phyloP scores from a whole-genome alignment of 2,329 filamentous ascomycete genomes.

The Elsinoe ampelina region DNA sequence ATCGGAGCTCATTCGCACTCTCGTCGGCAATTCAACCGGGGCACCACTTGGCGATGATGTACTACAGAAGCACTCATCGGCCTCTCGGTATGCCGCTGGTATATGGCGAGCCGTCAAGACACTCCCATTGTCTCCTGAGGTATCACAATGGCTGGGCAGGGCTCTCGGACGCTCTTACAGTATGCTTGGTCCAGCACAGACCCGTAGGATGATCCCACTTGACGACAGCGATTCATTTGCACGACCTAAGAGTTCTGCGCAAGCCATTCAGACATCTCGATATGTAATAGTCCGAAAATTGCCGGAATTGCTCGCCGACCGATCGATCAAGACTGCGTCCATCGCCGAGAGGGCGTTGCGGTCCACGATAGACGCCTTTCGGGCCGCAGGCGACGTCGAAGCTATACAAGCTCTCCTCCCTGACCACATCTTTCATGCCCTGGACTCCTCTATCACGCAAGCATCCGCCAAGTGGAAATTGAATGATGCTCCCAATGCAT shows the following conservation, averaged over 20 bases:
- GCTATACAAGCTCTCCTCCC: slow-evolving; percentile 63
- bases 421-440: neutral
- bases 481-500: neutral
- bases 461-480: too few relatives aligned
- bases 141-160: slow-evolving; percentile 75
- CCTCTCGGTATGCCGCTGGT: slow-evolving; percentile 46
- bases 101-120: slow-evolving; percentile 49
- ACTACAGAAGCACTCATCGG: slow-evolving; percentile 17
- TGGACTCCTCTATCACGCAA: neutral
- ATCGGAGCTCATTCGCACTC: slow-evolving; percentile 58
- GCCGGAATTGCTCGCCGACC: neutral
- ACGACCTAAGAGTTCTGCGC: neutral
- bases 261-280: neutral
- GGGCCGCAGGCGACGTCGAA: neutral
- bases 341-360: neutral
- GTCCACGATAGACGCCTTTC: neutral
- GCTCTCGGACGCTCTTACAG: slow-evolving; percentile 62
- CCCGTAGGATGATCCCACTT: neutral
- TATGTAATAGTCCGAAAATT: neutral
- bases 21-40: slow-evolving; percentile 31
- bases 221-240: neutral
- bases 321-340: neutral
- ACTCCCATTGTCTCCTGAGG: slow-evolving; percentile 39
- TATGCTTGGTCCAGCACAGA: neutral
- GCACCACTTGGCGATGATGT: slow-evolving; percentile 20